Base-by-base conservation (phyloP, 176 grass and related monocot genomes). In the Puya raimondii region DNA sequence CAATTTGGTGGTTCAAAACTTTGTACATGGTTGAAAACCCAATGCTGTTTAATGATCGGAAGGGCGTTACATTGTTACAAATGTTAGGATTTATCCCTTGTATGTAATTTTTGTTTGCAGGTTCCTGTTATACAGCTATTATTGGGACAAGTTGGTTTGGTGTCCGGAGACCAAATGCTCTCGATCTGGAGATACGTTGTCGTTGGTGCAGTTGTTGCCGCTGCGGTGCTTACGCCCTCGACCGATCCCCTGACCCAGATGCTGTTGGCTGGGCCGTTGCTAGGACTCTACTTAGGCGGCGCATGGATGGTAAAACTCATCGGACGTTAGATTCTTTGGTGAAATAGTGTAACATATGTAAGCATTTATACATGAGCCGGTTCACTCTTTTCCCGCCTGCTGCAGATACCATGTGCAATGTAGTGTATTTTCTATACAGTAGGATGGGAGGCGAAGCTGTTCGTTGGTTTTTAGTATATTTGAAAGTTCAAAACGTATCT, bases 131-230 rank as follows among this genome's bases (percentile, higher is more conserved):
- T 97, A 74, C 94, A 97, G 76, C 72, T 97, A 9, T 69, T 97
- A 54, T 52, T 97, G 47, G 94, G 94, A 54, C 94, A 97, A 87
- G 78, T 90, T 29, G 94, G 94, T 63, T 69, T 97, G 68, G 87
- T 97, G 23, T 88, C 94, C 2, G 71, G 94, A 9, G 84, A 90
- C 4, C 89, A 97, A 81, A 97, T 93, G 94, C 82, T 97, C 59
- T 97, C 94, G 0, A 93, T 97, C 65, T 97, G 89, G 94, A 92
- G 94, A 90, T 97, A 97, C 11, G 94, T 97, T 68, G 89, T 97
- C 1, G 94, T 97, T 13, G 94, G 94, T 12, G 84, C 94, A 0
- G 94, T 97, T 42, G 82, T 97, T 15, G 89, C 82, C 3, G 94
- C 94, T n/a, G 94, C 94, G 8, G 79, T 97, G 71, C 86, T 97